Evolutionary conservation across 192 early-diverging fungal species (phyloP).

Genomic region (Podochytrium sp.): DNA sequence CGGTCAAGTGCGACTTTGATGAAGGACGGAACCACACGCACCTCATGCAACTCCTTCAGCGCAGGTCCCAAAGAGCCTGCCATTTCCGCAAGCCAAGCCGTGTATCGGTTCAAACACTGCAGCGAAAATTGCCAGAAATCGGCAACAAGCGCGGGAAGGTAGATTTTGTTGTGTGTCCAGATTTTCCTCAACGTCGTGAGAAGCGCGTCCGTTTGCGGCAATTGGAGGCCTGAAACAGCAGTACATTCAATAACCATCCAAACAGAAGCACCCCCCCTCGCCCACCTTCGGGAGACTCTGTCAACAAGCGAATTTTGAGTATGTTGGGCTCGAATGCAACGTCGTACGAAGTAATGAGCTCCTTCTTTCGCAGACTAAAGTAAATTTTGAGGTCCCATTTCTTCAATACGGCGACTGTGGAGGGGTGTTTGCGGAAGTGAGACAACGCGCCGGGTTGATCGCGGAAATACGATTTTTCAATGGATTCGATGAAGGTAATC

Average conservation of each 20-base stretch:
- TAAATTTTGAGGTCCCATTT: constrained; percentile 53
- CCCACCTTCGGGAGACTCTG: not conserved
- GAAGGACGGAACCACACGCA: not conserved
- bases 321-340: constrained; percentile 13
- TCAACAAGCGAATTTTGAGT: not conserved
- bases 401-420: constrained; percentile 45
- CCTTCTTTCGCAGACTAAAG: constrained; percentile 48
- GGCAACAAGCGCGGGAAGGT: not conserved
- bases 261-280: not conserved
- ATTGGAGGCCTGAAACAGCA: not conserved
- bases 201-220: not conserved
- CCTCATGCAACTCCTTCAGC: constrained; percentile 11
- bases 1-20: not conserved
- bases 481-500: constrained; percentile 14
- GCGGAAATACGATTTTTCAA: constrained; percentile 5
- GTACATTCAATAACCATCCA: not conserved
- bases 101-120: constrained; percentile 27
- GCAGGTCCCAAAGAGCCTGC: not conserved
- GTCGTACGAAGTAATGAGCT: constrained; percentile 43
- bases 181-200: not conserved
- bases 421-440: constrained; percentile 28
- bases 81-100: not conserved
- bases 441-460: not conserved
- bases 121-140: constrained; percentile 20
- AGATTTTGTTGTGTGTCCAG: constrained; percentile 7